Evolutionary conservation across 2,329 filamentous ascomycete species (phyloP).

Genomic region (Dactylonectria estremocensis): DNA sequence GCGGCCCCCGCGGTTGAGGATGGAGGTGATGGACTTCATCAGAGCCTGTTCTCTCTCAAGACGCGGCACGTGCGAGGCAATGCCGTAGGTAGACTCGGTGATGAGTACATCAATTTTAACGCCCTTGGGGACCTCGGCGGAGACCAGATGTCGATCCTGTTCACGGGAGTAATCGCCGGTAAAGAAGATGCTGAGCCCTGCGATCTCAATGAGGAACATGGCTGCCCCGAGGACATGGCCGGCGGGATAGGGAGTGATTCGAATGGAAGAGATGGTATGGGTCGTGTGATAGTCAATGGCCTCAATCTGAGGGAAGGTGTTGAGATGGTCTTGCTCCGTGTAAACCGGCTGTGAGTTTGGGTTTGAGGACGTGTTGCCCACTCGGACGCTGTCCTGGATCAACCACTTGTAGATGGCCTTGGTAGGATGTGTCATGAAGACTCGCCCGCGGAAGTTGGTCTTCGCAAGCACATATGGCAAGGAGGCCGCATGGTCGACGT

Average conservation of each 20-base stretch:
- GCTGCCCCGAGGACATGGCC: constrained; percentile 98
- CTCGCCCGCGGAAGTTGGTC: constrained; percentile 95
- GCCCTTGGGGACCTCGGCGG: constrained; percentile 88
- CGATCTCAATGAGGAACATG: constrained; percentile 99
- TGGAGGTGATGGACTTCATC: constrained; percentile 94
- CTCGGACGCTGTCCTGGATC: constrained; percentile 95
- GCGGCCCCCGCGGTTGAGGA: constrained; percentile 91
- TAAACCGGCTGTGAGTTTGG: constrained; percentile 83
- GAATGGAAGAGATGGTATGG: constrained; percentile 95
- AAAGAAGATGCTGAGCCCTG: constrained; percentile 96
- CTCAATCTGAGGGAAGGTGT: constrained; percentile 94
- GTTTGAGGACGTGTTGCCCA: constrained; percentile 80
- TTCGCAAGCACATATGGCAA: constrained; percentile 97
- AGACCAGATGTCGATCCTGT: constrained; percentile 94
- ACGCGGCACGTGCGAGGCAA: constrained; percentile 92
- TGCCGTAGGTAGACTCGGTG: constrained; percentile 97
- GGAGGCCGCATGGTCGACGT: constrained; percentile 98
- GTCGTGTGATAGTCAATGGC: constrained; percentile 99
- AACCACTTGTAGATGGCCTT: constrained; percentile 99
- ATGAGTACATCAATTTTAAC: constrained; percentile 97
- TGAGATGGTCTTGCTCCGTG: constrained; percentile 94
- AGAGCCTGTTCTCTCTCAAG: constrained; percentile 92
- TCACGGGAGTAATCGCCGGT: constrained; percentile 98
- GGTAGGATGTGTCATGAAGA: constrained; percentile 99
- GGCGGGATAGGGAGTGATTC: constrained; percentile 96